Conservation (phyloP, 148 eudicot genomes). For the Euryodendron excelsum region DNA sequence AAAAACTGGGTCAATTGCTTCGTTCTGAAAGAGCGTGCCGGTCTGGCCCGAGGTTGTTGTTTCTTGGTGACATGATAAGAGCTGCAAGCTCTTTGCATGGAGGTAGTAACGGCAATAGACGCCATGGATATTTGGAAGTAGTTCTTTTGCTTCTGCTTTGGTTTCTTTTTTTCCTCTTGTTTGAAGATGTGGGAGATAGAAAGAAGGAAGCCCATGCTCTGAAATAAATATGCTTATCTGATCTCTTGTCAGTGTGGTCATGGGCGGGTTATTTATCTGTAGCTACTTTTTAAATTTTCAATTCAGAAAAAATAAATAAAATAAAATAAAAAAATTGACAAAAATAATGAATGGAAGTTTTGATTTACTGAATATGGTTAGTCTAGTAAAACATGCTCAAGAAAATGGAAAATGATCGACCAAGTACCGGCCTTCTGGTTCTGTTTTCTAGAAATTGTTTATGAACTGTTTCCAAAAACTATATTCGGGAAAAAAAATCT, state of each 20-base stretch:
- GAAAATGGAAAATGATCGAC: too few species aligned
- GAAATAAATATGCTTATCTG: slow-evolving; percentile 19
- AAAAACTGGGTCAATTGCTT: slow-evolving; percentile 22
- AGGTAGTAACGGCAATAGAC: slow-evolving; percentile 34
- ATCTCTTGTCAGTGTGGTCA: slow-evolving; percentile 19
- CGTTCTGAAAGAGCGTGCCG: slow-evolving; percentile 12
- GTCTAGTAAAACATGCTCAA: neutral
- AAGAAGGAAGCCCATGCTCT: slow-evolving; percentile 20
- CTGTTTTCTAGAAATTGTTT: too few species aligned
- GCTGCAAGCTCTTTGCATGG: slow-evolving; percentile 33
- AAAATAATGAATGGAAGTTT: neutral
- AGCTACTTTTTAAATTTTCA: neutral
- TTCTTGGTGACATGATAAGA: slow-evolving; percentile 19
- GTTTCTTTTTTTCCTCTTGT: neutral
- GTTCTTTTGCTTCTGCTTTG: neutral
- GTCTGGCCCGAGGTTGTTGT: slow-evolving; percentile 6
- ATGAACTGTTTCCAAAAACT: too few species aligned
- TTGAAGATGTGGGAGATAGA: neutral
- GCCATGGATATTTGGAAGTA: slow-evolving; percentile 24
- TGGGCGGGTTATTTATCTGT: neutral
- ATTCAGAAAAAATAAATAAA: neutral
- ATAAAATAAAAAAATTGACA: neutral
- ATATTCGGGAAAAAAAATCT: too few species aligned
- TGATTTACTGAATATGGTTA: neutral
- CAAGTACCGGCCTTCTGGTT: too few species aligned